Base-by-base conservation (phyloP, 2,329 filamentous ascomycete species). In the Cercospora beticola region DNA sequence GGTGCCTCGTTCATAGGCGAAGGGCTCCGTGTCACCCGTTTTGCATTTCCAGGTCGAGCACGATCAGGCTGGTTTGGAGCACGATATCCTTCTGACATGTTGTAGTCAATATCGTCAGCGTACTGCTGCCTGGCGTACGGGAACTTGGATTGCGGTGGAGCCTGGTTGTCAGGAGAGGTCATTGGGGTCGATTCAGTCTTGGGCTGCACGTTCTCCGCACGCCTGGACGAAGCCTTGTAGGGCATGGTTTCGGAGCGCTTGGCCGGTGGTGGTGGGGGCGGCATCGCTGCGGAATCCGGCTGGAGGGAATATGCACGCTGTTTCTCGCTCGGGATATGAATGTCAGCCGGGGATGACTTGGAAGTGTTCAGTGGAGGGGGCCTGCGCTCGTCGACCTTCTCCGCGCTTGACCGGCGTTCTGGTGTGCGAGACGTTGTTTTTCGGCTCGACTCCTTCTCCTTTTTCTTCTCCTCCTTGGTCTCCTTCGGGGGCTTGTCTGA, bases 201-300 rank as follows among this genome's bases (percentile, higher is more conserved):
- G 30, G 64, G 63, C 2, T 72, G 71, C 28, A 68, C 57, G 18
- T 68, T 70, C 28, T 74, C 73, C 9, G 59, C 36, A 10, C 70
- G 66, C 10, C 67, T 65, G 23, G 66, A 57, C 21, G 66, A 26
- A 23, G 62, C 5, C 18, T 43, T 63, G 33, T 69, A 67, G 14
- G 77, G 82, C 82, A 82, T 82, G 0, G 81, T 84, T 61, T 83
- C 78, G 30, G 82, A 77, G 67, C 82, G 82, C 61, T 75, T 78
- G 56, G 83, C 75, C n/a, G 54, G 23, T 4, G 77, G 77, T 64
- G 78, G 78, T 60, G 46, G 46, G n/a, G 78, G 77, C 16, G 78
- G 78, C 28, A 73, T 68, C 23, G 75, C 31, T 12, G 71, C 67
- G 21, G 68, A 63, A 3, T 75, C 74, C 8, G 65, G 60, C 61